Evolutionary conservation across 139 green algal genomes (phyloP), one percentile per base, ranked within the genome.

Genomic region (Bryopsis sp.): DNA sequence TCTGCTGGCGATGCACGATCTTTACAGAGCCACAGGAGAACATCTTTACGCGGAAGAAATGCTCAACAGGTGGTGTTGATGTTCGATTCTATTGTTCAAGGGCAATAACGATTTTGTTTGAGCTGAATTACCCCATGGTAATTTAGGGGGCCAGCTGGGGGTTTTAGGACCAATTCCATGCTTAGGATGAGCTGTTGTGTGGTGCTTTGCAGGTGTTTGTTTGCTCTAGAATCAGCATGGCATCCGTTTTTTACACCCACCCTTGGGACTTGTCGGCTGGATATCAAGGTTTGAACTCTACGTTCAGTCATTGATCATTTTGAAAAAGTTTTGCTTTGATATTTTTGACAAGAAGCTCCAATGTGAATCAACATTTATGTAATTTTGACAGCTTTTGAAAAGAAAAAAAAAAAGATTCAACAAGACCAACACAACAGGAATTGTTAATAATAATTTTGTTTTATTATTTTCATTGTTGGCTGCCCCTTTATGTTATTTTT

Each of bases 1-100:
- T 24, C 80, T 97, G 65, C 77, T 97, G 67, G 82, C 92, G 0
- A 91, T 97, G 83, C 75, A 84, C n/a, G 89, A 97, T 67, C 74
- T 95, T 46, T 88, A 92, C 80, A 75, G 85, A 36, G 61, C 76
- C 69, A 72, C 78, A 58, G 47, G 48, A 64, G 26, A 72, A 36
- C 39, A 54, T 24, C 37, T 69, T 47, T 50, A 60, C n/a, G 35
- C 50, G 59, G 84, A 89, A 35, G 86, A 92, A 47, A 76, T 89
- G 68, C 74, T 92, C 38, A 77, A 92, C 26, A 65, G 58, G 58
- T 65, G n/a, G n/a, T n/a, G n/a, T n/a, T n/a, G n/a, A n/a, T n/a
- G n/a, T n/a, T n/a, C n/a, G n/a, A n/a, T n/a, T n/a, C n/a, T n/a
- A n/a, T n/a, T n/a, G n/a, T n/a, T n/a, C n/a, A n/a, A n/a, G n/a